Percentiles rank a stretch among this genome's conserved stretches.
Conservation (phyloP, 441 rosid species). For the Geranium incanum region DNA sequence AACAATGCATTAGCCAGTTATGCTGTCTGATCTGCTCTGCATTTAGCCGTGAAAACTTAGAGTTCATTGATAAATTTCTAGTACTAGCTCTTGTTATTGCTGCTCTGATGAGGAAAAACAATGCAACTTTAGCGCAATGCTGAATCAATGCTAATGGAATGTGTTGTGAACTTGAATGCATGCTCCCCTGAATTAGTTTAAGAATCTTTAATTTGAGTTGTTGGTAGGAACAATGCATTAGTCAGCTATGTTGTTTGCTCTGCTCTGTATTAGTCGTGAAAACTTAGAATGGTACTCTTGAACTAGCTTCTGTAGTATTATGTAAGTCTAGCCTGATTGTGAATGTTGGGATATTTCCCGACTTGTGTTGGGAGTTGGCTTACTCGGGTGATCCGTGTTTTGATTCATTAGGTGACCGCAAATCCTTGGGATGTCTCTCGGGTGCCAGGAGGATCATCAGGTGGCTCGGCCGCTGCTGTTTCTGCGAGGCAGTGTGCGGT, state of each 20-base stretch:
- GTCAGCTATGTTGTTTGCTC: not conserved
- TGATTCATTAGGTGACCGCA: slow-evolving; percentile 60
- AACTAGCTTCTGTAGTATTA: not conserved
- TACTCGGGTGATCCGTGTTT: slow-evolving; percentile 36
- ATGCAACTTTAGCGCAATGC: no score
- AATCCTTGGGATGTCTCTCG: slow-evolving; percentile 90
- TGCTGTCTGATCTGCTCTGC: not conserved
- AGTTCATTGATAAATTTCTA: no score
- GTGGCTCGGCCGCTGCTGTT: slow-evolving; percentile 93
- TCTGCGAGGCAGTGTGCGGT: slow-evolving; percentile 83
- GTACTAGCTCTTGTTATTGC: no score
- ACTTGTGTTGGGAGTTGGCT: slow-evolving; percentile 30
- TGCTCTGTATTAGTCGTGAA: not conserved
- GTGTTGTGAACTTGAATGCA: no score
- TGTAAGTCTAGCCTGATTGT: slow-evolving; percentile 1
- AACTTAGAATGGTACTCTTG: not conserved
- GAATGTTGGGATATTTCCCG: slow-evolving; percentile 8
- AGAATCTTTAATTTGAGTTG: not conserved
- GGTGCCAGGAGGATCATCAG: slow-evolving; percentile 92
- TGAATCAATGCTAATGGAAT: no score
- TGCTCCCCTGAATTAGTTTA: not conserved
- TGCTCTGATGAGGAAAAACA: no score
- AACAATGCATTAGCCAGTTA: not conserved
- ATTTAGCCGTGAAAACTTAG: not conserved
- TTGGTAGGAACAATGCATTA: not conserved